These are phyloP conservation scores for Eremothecium gossypii DNA, from an alignment of 1,139 yeast species.

Conservation along the genomic window DNA sequence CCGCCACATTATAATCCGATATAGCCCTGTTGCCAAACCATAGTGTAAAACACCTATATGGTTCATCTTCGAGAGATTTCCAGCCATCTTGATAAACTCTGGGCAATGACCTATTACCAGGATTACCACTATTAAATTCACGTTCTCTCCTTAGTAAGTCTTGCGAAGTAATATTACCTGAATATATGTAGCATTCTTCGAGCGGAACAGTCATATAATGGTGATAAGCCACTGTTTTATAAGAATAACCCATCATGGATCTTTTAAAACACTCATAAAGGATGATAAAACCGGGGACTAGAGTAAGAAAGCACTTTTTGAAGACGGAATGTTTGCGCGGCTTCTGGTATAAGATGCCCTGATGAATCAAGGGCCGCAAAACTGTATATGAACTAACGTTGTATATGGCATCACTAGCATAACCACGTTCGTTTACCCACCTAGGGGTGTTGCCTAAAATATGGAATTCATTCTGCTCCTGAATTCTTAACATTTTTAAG, in stretches of 20 bases:
- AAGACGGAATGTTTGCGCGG: constrained; percentile 61
- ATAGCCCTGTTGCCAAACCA: constrained; percentile 63
- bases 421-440: constrained; percentile 48
- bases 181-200: constrained; percentile 60
- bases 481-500: constrained; percentile 38
- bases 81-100: constrained; percentile 75
- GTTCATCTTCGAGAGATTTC: constrained; percentile 70
- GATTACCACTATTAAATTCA: constrained; percentile 39
- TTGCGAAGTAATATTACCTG: constrained; percentile 52
- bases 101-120: constrained; percentile 55
- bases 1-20: constrained; percentile 1
- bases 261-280: constrained; percentile 41
- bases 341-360: constrained; percentile 62
- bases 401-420: constrained; percentile 44
- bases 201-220: constrained; percentile 54
- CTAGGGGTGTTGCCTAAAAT: constrained; percentile 40
- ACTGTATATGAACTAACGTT: constrained; percentile 51
- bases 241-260: constrained; percentile 38
- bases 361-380: constrained; percentile 46
- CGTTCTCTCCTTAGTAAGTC: constrained; percentile 46
- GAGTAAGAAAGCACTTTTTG: constrained; percentile 48
- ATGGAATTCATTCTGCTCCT: constrained; percentile 51
- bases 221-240: constrained; percentile 36
- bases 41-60: constrained; percentile 63
- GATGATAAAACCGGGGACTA: constrained; percentile 61